These are phyloP conservation scores for Sambucus nigra DNA, from an alignment of 129 eudicot species.

Conservation along the genomic window DNA sequence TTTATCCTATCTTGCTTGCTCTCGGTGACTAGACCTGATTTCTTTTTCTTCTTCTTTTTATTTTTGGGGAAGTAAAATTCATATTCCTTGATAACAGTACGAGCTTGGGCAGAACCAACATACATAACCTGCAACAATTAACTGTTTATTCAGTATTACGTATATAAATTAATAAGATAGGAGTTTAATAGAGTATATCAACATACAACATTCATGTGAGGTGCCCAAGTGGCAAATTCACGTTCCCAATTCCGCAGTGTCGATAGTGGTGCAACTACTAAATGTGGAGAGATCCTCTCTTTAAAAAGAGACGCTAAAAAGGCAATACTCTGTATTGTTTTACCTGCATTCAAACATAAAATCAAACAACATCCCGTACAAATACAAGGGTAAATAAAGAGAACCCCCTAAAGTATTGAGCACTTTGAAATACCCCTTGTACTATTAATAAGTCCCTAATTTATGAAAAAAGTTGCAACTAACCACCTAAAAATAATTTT, in stretches of 20 bases:
- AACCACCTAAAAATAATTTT: no score
- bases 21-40: slow-evolving; percentile 45
- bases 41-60: slow-evolving; percentile 84
- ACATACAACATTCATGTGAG: slow-evolving; percentile 97
- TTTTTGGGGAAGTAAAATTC: slow-evolving; percentile 86
- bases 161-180: neutral
- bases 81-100: slow-evolving; percentile 53
- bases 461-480: no score
- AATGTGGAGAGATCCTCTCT: slow-evolving; percentile 64
- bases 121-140: slow-evolving; percentile 73
- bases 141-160: slow-evolving; percentile 5
- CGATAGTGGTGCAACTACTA: slow-evolving; percentile 97
- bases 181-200: slow-evolving; percentile 5
- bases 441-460: no score
- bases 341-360: slow-evolving; percentile 43
- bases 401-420: no score
- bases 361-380: neutral
- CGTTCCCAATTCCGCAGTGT: slow-evolving; percentile 99
- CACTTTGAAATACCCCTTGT: no score
- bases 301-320: slow-evolving; percentile 79
- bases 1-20: slow-evolving; percentile 90
- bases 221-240: slow-evolving; percentile 98
- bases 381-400: neutral
- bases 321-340: slow-evolving; percentile 97
- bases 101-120: slow-evolving; percentile 79